Base-by-base conservation (phyloP, 768 basidiomycete genomes). In the Leccinum rimulosum region DNA sequence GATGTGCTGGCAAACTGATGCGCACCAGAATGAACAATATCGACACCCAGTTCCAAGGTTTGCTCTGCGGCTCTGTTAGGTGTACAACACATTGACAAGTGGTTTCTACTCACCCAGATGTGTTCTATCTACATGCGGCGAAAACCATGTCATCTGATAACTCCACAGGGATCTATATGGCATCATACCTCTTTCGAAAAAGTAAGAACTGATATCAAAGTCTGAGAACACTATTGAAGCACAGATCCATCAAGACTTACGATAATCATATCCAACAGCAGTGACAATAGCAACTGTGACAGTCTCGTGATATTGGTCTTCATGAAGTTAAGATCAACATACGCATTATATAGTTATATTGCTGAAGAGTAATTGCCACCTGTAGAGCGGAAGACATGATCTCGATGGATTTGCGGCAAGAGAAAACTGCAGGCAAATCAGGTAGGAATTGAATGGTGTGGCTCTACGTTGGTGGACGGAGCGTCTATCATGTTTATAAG, bases 101-200 rank as follows among this genome's bases (percentile, higher is more conserved):
- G 28, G 15, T 35, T 3, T 12, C 3, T 7, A 22, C 56, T 35
- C n/a, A 61, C 60, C 60, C 60, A 61, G 4, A 61, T 35, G 22
- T 61, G 40, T 28, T 61, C 52, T 25, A 61, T 27, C 60, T 61
- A 40, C 27, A 50, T n/a, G 49, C 12, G n/a, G 12, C 3, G 25
- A 25, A 8, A 22, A 15, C 19, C 28, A n/a, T 28, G 27, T 30
- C 25, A 28, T 27, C 38, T 5, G 8, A 15, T 49, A 14, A 49
- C 3, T 27, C 14, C 2, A 49, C 48, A 14, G 22, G 8, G 8
- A 30, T 15, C 3, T 12, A 28, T 28, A 2, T 12, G 19, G 22
- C 27, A 50, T 9, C 28, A n/a, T 30, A 50, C 49, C 28, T 50
- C 49, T 17, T 17, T n/a, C 28, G 28, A 31, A 17, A 50, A 30